These are phyloP conservation scores for Exophiala sp. DNA, from an alignment of 2,329 filamentous ascomycete genomes.

Conservation along the genomic window DNA sequence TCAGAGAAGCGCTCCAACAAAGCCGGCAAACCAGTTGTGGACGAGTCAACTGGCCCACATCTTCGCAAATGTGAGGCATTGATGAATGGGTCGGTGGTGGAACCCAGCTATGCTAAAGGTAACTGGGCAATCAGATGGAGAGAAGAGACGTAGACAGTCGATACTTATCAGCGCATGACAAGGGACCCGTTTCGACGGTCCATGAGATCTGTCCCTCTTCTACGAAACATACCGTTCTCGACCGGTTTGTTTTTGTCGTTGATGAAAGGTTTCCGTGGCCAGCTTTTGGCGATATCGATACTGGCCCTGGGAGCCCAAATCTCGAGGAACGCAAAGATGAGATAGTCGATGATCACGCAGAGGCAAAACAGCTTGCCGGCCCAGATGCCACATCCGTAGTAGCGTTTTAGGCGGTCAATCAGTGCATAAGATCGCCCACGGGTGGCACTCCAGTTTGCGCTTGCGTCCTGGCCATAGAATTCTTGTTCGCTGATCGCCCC, in stretches of 20 bases:
- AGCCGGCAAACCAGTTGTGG: background rate
- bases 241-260: conserved; percentile 32
- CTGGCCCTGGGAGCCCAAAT: conserved; percentile 77
- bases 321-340: conserved; percentile 85
- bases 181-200: conserved; percentile 29
- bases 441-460: conserved; percentile 66
- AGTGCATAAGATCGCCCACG: conserved; percentile 74
- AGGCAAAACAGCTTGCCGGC: conserved; percentile 96
- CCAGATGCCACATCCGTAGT: conserved; percentile 98
- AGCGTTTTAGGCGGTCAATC: conserved; percentile 90
- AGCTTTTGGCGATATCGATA: conserved; percentile 87
- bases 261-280: conserved; percentile 69
- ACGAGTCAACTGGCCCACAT: background rate
- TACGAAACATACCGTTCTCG: conserved; percentile 24
- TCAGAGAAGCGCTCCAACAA: background rate
- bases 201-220: conserved; percentile 27
- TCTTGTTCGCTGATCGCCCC: conserved; percentile 81
- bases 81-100: conserved; percentile 57
- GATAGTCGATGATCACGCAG: conserved; percentile 88
- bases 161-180: conserved; percentile 18
- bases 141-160: background rate
- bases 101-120: conserved; percentile 60
- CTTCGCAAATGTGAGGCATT: conserved; percentile 55
- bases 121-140: conserved; percentile 52
- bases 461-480: conserved; percentile 78